Percentiles rank a stretch among this genome's conserved stretches.
These are phyloP conservation scores for Escallonia rubra DNA, from an alignment of 129 eudicot species.

Conservation along the genomic window DNA sequence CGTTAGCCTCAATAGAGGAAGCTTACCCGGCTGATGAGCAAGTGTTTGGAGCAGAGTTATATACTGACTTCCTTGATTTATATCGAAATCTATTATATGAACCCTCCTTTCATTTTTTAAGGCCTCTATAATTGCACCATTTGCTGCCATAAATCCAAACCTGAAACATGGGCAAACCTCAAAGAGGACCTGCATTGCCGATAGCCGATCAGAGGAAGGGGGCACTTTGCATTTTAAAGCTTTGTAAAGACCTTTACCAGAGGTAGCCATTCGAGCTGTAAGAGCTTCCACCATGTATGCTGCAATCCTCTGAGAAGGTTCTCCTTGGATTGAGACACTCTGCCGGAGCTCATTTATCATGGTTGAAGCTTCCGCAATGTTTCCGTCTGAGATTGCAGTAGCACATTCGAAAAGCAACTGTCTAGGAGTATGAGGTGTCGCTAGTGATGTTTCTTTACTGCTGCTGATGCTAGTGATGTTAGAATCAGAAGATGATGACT, in stretches of 20 bases:
- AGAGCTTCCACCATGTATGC: constrained; percentile 99
- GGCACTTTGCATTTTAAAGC: constrained; percentile 89
- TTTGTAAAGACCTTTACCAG: constrained; percentile 81
- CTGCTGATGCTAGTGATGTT: constrained; percentile 50
- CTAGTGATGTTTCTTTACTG: constrained; percentile 31
- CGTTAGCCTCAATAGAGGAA: constrained; percentile 54
- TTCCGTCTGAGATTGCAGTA: constrained; percentile 54
- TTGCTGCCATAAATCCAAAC: constrained; percentile 93
- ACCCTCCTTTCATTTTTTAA: constrained; percentile 53
- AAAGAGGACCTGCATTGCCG: constrained; percentile 94
- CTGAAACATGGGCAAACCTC: constrained; percentile 95
- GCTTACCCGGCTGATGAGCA: constrained; percentile 34
- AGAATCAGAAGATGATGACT: constrained; percentile 65
- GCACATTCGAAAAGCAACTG: constrained; percentile 81
- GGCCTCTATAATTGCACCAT: constrained; percentile 82
- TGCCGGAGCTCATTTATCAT: constrained; percentile 64
- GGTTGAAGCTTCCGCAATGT: constrained; percentile 44
- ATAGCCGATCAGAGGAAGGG: constrained; percentile 70
- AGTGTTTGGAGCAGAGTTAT: constrained; percentile 69
- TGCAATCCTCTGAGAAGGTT: constrained; percentile 76
- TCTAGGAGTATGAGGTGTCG: constrained; percentile 40
- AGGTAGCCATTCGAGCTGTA: constrained; percentile 79
- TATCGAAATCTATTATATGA: constrained; percentile 80
- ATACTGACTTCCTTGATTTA: constrained; percentile 95
- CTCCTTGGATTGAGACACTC: constrained; percentile 82